phyloP scores from a whole-genome alignment of 768 basidiomycete species.

The Leccinum obscurum region DNA sequence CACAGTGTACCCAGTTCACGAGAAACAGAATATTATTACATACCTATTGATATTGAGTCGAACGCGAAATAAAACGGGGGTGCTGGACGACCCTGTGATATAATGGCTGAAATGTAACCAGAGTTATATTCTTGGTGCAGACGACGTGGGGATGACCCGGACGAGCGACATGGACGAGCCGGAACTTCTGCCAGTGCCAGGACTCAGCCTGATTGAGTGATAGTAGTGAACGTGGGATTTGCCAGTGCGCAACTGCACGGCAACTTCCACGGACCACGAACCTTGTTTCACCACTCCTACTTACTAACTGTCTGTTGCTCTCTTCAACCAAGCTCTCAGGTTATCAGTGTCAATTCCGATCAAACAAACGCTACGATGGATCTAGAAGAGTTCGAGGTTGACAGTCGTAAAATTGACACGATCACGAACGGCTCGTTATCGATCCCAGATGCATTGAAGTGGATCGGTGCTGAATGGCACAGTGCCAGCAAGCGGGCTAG shows the following conservation, averaged over 20 bases:
- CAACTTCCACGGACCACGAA: background rate
- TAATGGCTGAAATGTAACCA: background rate
- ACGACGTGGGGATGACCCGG: background rate
- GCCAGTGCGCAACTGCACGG: background rate
- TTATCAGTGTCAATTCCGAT: background rate
- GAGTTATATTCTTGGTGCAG: background rate
- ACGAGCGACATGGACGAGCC: background rate
- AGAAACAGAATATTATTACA: background rate
- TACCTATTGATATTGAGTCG: background rate
- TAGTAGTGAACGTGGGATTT: background rate
- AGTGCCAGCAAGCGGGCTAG: slow-evolving; percentile 36
- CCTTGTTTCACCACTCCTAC: background rate
- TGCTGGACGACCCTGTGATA: background rate
- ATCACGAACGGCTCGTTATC: slow-evolving; percentile 8
- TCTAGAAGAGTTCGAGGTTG: slow-evolving; percentile 39
- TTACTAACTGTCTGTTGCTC: background rate
- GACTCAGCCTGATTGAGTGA: background rate
- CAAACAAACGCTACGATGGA: slow-evolving; percentile 31
- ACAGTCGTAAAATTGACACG: slow-evolving; percentile 3
- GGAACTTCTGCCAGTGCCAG: too few relatives aligned
- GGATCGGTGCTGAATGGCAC: slow-evolving; percentile 41
- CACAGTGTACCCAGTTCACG: too few relatives aligned
- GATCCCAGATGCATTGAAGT: slow-evolving; percentile 25
- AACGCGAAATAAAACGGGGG: background rate
- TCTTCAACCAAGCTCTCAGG: background rate